Percentiles rank a stretch among this genome's conserved stretches.
These are phyloP conservation scores for Immersiella caudata DNA, from an alignment of 495 filamentous ascomycete species.

Conservation along the genomic window DNA sequence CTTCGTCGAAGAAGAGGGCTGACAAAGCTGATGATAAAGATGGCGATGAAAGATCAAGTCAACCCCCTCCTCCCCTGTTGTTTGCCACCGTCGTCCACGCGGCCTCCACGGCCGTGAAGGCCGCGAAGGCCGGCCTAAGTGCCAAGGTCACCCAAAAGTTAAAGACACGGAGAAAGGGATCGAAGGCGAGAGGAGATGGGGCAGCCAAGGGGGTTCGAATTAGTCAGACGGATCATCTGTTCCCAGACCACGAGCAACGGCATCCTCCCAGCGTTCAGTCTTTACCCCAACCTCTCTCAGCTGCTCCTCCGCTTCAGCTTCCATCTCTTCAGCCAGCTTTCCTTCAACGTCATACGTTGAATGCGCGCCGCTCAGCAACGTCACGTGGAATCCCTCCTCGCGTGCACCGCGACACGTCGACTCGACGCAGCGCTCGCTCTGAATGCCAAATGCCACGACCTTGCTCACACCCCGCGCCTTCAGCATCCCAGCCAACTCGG, in stretches of 20 bases:
- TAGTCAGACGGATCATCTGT: no score
- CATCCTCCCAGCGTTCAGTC: slow-evolving; percentile 32
- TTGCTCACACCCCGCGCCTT: slow-evolving; percentile 19
- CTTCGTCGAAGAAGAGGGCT: no score
- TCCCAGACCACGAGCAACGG: slow-evolving; percentile 12
- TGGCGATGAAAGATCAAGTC: no score
- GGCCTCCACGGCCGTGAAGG: no score
- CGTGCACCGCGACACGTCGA: slow-evolving; percentile 35
- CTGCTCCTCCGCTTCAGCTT: slow-evolving; percentile 34
- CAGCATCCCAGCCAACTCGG: slow-evolving; percentile 28
- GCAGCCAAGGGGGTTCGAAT: no score
- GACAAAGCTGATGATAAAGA: no score
- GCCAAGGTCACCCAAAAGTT: no score
- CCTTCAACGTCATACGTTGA: slow-evolving; percentile 37
- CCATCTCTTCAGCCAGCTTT: slow-evolving; percentile 34
- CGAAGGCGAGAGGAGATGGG: no score
- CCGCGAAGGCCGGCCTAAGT: no score
- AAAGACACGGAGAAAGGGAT: no score
- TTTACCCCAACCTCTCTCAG: slow-evolving; percentile 25
- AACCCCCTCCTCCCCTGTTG: no score
- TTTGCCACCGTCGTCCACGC: no score
- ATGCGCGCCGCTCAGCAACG: slow-evolving; percentile 37
- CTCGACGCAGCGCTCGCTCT: slow-evolving; percentile 42
- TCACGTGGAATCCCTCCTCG: slow-evolving; percentile 34
- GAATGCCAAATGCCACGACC: slow-evolving; percentile 38